Evolutionary conservation across 1,284 basidiomycete genomes (phyloP).

Genomic region (Caloboletus firmus): DNA sequence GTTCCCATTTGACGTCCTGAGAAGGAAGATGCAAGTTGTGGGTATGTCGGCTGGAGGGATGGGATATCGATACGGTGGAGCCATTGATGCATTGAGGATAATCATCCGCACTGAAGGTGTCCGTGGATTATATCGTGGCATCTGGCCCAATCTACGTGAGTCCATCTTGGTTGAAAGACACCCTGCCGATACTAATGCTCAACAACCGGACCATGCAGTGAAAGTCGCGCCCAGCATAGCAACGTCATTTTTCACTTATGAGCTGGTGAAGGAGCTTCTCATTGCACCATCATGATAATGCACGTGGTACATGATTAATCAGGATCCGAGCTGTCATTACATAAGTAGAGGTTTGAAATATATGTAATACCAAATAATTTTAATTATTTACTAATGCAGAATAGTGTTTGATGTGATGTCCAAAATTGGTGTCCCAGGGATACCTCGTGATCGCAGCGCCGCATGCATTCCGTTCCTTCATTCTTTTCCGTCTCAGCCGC

Average conservation of each 20-base stretch:
- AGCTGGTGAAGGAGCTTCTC: slow-evolving; percentile 51
- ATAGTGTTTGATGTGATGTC: slow-evolving; percentile 13
- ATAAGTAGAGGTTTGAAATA: slow-evolving; percentile 1
- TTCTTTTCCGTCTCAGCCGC: slow-evolving; percentile 8
- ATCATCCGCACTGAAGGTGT: slow-evolving; percentile 78
- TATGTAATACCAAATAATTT: slow-evolving; percentile 13
- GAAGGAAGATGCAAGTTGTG: slow-evolving; percentile 94
- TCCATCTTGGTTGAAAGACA: slow-evolving; percentile 29
- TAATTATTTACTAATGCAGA: slow-evolving; percentile 6
- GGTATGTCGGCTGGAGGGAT: slow-evolving; percentile 72
- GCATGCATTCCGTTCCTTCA: slow-evolving; percentile 19
- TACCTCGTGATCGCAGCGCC: slow-evolving; percentile 11
- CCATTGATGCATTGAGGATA: slow-evolving; percentile 69
- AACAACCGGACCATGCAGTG: slow-evolving; percentile 46
- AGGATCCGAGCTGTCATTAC: background rate
- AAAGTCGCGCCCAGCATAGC: slow-evolving; percentile 92
- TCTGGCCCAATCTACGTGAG: slow-evolving; percentile 91
- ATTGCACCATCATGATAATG: slow-evolving; percentile 14
- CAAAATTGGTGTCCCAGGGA: slow-evolving; percentile 10
- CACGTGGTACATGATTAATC: background rate
- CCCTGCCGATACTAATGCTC: slow-evolving; percentile 1
- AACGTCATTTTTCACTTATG: slow-evolving; percentile 81
- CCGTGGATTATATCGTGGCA: slow-evolving; percentile 77
- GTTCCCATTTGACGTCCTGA: slow-evolving; percentile 92
- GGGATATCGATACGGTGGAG: slow-evolving; percentile 73